Percentiles rank a stretch among this genome's conserved stretches.
Evolutionary conservation across 345 rosid genomes (phyloP).

Genomic region (Iberis pinnata): DNA sequence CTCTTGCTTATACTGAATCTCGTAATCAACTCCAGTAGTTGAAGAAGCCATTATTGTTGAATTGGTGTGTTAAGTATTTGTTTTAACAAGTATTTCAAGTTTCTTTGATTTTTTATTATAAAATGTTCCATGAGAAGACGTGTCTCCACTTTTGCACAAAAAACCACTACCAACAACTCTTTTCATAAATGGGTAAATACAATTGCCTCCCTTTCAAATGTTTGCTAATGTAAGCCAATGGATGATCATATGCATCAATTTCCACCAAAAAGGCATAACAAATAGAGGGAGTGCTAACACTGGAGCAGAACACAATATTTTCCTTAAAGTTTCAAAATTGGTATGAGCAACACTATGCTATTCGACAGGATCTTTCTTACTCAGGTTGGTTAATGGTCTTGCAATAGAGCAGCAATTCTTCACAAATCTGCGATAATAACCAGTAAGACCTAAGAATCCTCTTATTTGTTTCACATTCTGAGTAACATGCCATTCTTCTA

Average conservation of each 20-base stretch:
- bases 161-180: neutral
- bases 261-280: neutral
- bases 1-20: neutral
- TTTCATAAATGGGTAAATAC: neutral
- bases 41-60: neutral
- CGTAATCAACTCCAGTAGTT: neutral
- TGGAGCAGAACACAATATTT: neutral
- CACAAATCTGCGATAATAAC: neutral
- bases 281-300: neutral
- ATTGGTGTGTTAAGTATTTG: neutral
- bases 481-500: neutral
- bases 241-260: neutral
- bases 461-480: neutral
- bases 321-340: too few species aligned
- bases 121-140: too few species aligned
- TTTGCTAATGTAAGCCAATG: neutral
- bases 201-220: neutral
- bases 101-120: neutral
- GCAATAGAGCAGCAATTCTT: neutral
- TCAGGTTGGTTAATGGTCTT: neutral
- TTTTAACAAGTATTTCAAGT: too few species aligned
- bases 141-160: too few species aligned
- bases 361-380: neutral
- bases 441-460: neutral
- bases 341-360: neutral